Conservation (phyloP, 1,284 basidiomycete genomes). For the Pseudozyma tsukubaensis region DNA sequence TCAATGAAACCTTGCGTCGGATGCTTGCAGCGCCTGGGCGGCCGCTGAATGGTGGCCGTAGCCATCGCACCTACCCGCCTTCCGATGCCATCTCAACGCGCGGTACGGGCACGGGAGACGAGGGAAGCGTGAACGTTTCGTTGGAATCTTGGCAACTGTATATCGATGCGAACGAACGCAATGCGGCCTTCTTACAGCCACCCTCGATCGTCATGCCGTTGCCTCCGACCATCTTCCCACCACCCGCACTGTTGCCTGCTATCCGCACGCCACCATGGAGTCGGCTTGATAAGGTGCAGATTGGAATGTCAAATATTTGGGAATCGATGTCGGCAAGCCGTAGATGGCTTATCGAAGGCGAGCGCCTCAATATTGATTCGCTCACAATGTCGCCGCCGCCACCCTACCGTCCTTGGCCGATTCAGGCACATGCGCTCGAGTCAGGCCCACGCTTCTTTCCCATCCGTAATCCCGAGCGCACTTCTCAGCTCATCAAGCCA, state of each 20-base stretch:
- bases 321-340: conserved; percentile 18
- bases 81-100: conserved; percentile 10
- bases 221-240: conserved; percentile 47
- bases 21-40: conserved; percentile 14
- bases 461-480: conserved; percentile 20
- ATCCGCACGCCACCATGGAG: conserved; percentile 36
- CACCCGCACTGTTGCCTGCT: conserved; percentile 44
- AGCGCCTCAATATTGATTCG: conserved; percentile 29
- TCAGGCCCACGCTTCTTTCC: conserved; percentile 24
- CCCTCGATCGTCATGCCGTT: conserved; percentile 19
- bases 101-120: conserved; percentile 3
- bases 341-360: conserved; percentile 37
- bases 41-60: conserved; percentile 1
- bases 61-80: conserved; percentile 6
- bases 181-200: conserved; percentile 13
- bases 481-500: conserved; percentile 11
- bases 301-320: conserved; percentile 32
- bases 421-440: conserved; percentile 27
- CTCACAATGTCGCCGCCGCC: conserved; percentile 50
- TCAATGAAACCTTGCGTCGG: conserved; percentile 4
- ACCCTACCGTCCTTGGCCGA: conserved; percentile 47
- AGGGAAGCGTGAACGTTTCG: conserved; percentile 14
- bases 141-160: conserved; percentile 21
- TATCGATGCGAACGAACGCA: conserved; percentile 22
- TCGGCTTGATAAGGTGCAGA: conserved; percentile 15